These are phyloP conservation scores for Globisporangium spiculum DNA, from an alignment of 352 stramenopile genomes.

Conservation along the genomic window DNA sequence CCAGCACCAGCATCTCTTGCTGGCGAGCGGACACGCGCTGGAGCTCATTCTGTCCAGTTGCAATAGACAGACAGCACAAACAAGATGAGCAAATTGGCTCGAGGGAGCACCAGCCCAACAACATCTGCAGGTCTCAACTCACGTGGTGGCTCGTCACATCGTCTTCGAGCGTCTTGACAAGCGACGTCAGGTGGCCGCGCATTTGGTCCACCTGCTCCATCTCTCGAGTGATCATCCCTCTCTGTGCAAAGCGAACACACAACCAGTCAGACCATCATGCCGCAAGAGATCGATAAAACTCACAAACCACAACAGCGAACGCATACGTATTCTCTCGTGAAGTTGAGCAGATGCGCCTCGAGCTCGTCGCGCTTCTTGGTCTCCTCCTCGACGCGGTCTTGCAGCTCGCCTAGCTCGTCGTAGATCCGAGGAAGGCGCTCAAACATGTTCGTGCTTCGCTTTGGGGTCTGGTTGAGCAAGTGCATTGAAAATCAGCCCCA, in stretches of 20 bases:
- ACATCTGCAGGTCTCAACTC: background rate
- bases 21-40: constrained; percentile 38
- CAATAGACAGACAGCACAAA: background rate
- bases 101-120: background rate
- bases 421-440: constrained; percentile 64
- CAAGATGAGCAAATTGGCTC: background rate
- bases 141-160: constrained; percentile 59
- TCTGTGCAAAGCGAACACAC: constrained; percentile 15
- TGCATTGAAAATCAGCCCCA: background rate
- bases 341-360: constrained; percentile 58
- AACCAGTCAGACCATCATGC: background rate
- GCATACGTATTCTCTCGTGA: constrained; percentile 56
- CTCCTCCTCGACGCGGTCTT: constrained; percentile 71
- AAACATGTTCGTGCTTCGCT: constrained; percentile 53
- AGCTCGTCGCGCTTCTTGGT: constrained; percentile 65
- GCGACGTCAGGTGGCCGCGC: constrained; percentile 42
- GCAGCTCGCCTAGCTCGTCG: constrained; percentile 61
- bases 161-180: constrained; percentile 60
- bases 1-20: constrained; percentile 31
- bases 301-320: background rate
- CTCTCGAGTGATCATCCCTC: constrained; percentile 48
- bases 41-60: constrained; percentile 37
- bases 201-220: constrained; percentile 54
- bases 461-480: constrained; percentile 15
- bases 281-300: background rate